Evolutionary conservation across 2,329 filamentous ascomycete genomes (phyloP), one percentile per base, ranked within the genome.

Genomic region (Sphaerulina musiva): DNA sequence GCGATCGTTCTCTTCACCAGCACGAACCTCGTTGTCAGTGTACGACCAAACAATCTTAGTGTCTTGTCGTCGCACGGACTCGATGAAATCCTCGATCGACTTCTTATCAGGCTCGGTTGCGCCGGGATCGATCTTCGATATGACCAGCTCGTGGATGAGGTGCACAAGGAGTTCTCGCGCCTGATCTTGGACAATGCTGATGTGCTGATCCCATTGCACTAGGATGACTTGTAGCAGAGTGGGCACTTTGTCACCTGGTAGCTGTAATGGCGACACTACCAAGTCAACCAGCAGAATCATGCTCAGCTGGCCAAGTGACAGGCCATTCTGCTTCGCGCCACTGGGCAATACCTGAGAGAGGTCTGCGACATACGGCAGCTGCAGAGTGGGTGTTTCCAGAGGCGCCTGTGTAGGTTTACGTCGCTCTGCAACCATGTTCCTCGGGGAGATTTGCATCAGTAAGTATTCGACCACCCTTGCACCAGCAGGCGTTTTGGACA

Each of bases 151-250:
- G 64, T 98, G 93, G 45, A 98, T 95, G 14, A 98, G 79, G 74
- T 98, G 93, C 1, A 98, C 91, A 12, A 98, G 80, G 91, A 98
- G 95, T 71, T 98, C 93, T 46, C 91, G 84, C 31, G 95, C 91
- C 70, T 98, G 92, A 62, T 97, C 93, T 69, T 97, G 92, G 1
- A 98, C 93, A 9, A 96, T 81, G 2, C 89, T 84, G 1, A 89
- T 95, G 66, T 98, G 96, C 66, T 97, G 92, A 69, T 98, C 95
- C 93, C 93, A 98, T 1, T 97, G 80, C 3, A 97, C 89, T 10
- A 92, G 85, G 4, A 96, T 85, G 7, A 95, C 88, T 70, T 98
- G 93, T 11, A 98, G 76, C 17, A 98, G 76, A 26, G 95, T 80
- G 1, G 92, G 89, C 2, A 97, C 81, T 62, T 87, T 87, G 45